Conservation (phyloP, 192 early-diverging fungal genomes). For the Linnemannia exigua region DNA sequence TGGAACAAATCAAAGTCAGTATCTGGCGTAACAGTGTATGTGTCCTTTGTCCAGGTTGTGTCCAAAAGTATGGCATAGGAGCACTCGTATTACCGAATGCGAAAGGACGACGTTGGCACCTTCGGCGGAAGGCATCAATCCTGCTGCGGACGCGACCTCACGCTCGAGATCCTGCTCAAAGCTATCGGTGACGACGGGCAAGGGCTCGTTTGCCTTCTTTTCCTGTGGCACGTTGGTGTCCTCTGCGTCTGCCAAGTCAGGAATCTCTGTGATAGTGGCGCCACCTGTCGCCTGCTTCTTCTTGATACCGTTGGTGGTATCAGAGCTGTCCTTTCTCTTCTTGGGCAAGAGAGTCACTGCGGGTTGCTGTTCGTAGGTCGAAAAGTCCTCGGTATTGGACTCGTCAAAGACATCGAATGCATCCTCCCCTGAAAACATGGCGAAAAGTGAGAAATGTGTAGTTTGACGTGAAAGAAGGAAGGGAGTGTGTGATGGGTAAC, state of each 20-base stretch:
- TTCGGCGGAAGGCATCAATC: slow-evolving; percentile 63
- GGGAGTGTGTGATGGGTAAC: not conserved
- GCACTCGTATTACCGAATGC: slow-evolving; percentile 65
- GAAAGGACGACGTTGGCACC: slow-evolving; percentile 57
- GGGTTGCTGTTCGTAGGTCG: slow-evolving; percentile 13
- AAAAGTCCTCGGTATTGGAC: slow-evolving; percentile 38
- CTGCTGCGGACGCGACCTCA: slow-evolving; percentile 72
- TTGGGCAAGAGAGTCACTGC: slow-evolving; percentile 15
- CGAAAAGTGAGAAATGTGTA: not conserved
- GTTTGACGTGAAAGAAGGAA: no score
- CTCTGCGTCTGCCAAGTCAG: slow-evolving; percentile 43
- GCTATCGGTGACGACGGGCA: slow-evolving; percentile 75
- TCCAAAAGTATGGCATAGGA: no score
- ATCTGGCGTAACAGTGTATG: no score
- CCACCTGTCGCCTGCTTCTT: slow-evolving; percentile 23
- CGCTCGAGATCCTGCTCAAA: slow-evolving; percentile 79
- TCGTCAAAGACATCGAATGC: slow-evolving; percentile 53
- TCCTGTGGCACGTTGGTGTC: slow-evolving; percentile 24
- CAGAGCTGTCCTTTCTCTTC: slow-evolving; percentile 19
- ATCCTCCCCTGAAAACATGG: slow-evolving; percentile 46
- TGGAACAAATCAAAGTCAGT: no score
- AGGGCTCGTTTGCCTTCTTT: slow-evolving; percentile 22
- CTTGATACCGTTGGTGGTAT: slow-evolving; percentile 17
- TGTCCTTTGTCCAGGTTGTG: no score
- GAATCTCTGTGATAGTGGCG: slow-evolving; percentile 13